Evolutionary conservation across 805 yeast species (phyloP).

Genomic region (Lipomyces lipofer): DNA sequence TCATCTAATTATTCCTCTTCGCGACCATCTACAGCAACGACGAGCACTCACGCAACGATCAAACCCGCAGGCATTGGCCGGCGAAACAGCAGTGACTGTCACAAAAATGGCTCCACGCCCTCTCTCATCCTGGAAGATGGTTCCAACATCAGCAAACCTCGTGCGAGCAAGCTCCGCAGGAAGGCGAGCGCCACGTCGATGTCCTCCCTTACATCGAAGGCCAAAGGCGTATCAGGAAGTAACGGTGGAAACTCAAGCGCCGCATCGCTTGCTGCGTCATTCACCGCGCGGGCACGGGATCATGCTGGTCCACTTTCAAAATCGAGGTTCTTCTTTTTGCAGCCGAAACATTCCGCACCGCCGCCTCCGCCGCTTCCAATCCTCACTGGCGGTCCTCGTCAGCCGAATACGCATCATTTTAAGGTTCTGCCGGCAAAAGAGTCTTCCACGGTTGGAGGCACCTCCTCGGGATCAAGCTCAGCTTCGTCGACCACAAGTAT

Average conservation of each 20-base stretch:
- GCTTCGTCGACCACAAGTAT: constrained; percentile 19
- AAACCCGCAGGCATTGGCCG: constrained; percentile 7
- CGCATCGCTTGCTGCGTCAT: constrained; percentile 10
- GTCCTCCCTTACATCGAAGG: constrained; percentile 13
- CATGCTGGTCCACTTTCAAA: constrained; percentile 7
- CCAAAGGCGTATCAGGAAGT: neutral
- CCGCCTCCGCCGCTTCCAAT: constrained; percentile 10
- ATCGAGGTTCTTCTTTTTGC: constrained; percentile 21
- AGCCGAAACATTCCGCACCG: constrained; percentile 4
- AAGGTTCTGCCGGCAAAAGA: constrained; percentile 8
- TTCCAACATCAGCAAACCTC: neutral
- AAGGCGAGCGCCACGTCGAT: constrained; percentile 21
- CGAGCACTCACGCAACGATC: neutral
- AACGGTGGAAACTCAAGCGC: neutral
- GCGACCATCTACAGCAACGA: neutral
- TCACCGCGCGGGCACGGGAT: constrained; percentile 1
- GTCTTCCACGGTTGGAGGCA: neutral
- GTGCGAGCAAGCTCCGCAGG: constrained; percentile 10
- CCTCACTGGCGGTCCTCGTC: constrained; percentile 26
- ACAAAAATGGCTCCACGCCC: constrained; percentile 11
- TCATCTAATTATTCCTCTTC: constrained; percentile 4
- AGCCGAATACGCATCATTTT: constrained; percentile 8
- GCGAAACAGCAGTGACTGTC: constrained; percentile 9
- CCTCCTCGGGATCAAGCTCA: constrained; percentile 21
- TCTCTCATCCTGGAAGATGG: constrained; percentile 17